Percentiles rank a stretch among this genome's conserved stretches.
These are phyloP conservation scores for Paraphaeosphaeria minitans DNA, from an alignment of 2,329 filamentous ascomycete genomes.

Conservation along the genomic window DNA sequence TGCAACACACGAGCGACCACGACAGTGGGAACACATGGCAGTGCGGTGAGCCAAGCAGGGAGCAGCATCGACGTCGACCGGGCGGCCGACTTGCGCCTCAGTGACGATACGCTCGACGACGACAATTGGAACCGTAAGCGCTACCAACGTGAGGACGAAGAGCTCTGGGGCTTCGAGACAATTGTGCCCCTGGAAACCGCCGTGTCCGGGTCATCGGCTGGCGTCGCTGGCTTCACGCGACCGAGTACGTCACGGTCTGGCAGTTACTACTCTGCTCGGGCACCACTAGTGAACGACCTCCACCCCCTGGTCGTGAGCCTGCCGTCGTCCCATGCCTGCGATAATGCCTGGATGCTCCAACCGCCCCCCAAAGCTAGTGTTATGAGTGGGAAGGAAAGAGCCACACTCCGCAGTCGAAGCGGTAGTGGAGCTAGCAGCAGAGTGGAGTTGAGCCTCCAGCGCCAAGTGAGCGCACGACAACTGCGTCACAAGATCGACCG, in stretches of 20 bases:
- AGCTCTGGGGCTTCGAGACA: conserved; percentile 73
- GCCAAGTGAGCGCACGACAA: conserved; percentile 47
- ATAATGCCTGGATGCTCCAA: conserved; percentile 89
- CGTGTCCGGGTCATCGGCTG: conserved; percentile 38
- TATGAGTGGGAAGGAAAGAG: conserved; percentile 84
- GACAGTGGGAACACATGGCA: conserved; percentile 59
- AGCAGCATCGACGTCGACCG: conserved; percentile 44
- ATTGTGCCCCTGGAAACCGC: conserved; percentile 38
- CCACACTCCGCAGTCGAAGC: conserved; percentile 64
- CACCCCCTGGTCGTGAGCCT: conserved; percentile 84
- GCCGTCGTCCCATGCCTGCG: conserved; percentile 70
- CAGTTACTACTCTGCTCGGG: conserved; percentile 47
- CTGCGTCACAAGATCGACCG: conserved; percentile 44
- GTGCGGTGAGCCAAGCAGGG: conserved; percentile 52
- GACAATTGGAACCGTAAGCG: conserved; percentile 75
- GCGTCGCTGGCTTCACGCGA: conserved; percentile 32
- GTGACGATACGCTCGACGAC: conserved; percentile 44
- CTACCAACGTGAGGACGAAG: conserved; percentile 87
- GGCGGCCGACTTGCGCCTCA: conserved; percentile 30
- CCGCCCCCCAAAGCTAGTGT: conserved; percentile 87
- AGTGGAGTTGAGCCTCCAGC: conserved; percentile 43
- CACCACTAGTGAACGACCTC: conserved; percentile 82
- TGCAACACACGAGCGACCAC: conserved; percentile 61
- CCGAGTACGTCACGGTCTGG: conserved; percentile 39
- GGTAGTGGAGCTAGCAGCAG: conserved; percentile 49